phyloP scores from a whole-genome alignment of 352 stramenopile species.

The Aphanomyces astaci region DNA sequence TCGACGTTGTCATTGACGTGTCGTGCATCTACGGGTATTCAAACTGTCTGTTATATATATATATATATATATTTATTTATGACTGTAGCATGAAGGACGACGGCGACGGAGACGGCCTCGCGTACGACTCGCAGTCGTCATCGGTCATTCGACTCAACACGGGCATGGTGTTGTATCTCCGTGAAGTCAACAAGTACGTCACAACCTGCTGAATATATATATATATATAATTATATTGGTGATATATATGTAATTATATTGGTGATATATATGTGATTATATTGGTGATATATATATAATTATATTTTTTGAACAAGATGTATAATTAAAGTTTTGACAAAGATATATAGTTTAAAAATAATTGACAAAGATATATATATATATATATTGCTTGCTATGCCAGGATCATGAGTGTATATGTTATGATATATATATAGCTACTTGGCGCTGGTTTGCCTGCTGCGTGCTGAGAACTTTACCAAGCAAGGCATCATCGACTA shows the following conservation, averaged over 20 bases:
- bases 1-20: slow-evolving; percentile 99
- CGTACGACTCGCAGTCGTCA: slow-evolving; percentile 94
- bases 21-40: slow-evolving; percentile 96
- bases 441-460: slow-evolving; percentile 96
- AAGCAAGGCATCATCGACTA: slow-evolving; percentile 99
- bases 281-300: too few species aligned
- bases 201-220: too few species aligned
- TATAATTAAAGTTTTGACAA: too few species aligned
- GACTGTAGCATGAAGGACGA: slow-evolving; percentile 78
- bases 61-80: too few species aligned
- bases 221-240: too few species aligned
- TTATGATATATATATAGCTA: slow-evolving; percentile 58
- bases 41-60: neutral
- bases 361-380: too few species aligned
- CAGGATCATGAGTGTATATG: too few species aligned
- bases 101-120: slow-evolving; percentile 84
- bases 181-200: slow-evolving; percentile 87
- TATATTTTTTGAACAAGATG: too few species aligned
- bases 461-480: slow-evolving; percentile 94
- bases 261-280: too few species aligned
- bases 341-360: too few species aligned
- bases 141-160: slow-evolving; percentile 98
- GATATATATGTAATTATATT: too few species aligned
- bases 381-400: slow-evolving; percentile 3
- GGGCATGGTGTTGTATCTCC: slow-evolving; percentile 94